These are phyloP conservation scores for Fusarium veterinarium DNA, from an alignment of 2,329 filamentous ascomycete species.

Conservation along the genomic window DNA sequence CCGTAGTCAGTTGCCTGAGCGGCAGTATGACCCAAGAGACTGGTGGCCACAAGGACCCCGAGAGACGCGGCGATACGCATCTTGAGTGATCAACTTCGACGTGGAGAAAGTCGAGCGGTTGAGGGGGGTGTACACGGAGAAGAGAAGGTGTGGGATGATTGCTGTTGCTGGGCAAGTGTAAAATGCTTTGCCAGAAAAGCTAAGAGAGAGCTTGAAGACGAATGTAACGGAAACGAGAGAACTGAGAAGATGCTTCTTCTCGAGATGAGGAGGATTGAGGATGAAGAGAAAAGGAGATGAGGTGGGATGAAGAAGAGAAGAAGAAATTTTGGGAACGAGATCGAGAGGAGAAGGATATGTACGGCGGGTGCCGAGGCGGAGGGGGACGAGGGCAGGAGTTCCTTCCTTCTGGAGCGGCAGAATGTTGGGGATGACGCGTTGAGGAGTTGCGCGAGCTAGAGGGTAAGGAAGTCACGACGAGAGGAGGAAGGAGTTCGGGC, in stretches of 20 bases:
- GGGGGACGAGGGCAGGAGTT: constrained; percentile 20
- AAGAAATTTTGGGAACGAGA: constrained; percentile 5
- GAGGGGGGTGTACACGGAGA: neutral
- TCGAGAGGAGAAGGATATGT: constrained; percentile 15
- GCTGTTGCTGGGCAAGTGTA: constrained; percentile 3
- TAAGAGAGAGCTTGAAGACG: constrained; percentile 25
- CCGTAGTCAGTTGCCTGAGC: constrained; percentile 49
- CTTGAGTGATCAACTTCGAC: constrained; percentile 33
- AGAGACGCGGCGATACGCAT: constrained; percentile 55
- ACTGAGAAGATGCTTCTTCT: constrained; percentile 27
- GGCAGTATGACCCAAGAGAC: constrained; percentile 48
- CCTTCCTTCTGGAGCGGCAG: constrained; percentile 31
- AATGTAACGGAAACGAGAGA: constrained; percentile 27
- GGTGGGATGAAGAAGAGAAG: constrained; percentile 22
- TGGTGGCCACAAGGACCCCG: constrained; percentile 51
- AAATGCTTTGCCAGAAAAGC: constrained; percentile 19
- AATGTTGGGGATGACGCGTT: constrained; percentile 37
- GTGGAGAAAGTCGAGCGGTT: neutral
- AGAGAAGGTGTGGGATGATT: neutral
- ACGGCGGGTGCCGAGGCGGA: neutral
- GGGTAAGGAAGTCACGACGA: constrained; percentile 18
- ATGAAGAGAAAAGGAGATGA: constrained; percentile 26
- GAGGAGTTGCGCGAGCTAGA: constrained; percentile 1
- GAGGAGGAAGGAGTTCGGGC: constrained; percentile 23
- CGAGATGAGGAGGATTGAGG: constrained; percentile 22